Evolutionary conservation across 2,329 filamentous ascomycete genomes (phyloP).

Genomic region (Rugonectria rugulosa): DNA sequence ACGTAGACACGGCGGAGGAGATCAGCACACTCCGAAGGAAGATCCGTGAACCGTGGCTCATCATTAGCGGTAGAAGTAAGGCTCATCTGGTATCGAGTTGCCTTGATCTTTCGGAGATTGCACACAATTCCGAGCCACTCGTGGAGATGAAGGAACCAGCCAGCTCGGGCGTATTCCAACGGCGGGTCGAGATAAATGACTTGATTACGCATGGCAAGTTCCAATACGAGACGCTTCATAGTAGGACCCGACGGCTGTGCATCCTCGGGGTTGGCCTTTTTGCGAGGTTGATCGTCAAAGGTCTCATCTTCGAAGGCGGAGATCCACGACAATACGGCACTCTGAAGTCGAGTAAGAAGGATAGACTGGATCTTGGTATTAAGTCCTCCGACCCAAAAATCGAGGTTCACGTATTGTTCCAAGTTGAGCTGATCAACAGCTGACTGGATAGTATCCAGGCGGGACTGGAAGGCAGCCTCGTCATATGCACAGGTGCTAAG

Average conservation of each 20-base stretch:
- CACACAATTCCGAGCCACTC: constrained; percentile 93
- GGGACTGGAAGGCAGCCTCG: constrained; percentile 77
- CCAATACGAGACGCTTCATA: constrained; percentile 80
- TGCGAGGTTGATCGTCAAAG: constrained; percentile 60
- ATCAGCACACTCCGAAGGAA: constrained; percentile 83
- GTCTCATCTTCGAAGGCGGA: constrained; percentile 76
- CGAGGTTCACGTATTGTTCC: constrained; percentile 93
- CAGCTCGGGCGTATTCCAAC: constrained; percentile 87
- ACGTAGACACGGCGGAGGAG: constrained; percentile 82
- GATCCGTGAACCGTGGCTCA: constrained; percentile 79
- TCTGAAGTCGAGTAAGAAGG: constrained; percentile 81
- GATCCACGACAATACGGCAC: constrained; percentile 88
- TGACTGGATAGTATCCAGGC: constrained; percentile 85
- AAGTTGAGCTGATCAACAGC: constrained; percentile 96
- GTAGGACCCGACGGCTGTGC: constrained; percentile 63
- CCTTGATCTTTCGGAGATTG: constrained; percentile 92
- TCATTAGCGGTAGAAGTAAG: constrained; percentile 71
- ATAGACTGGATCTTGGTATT: constrained; percentile 86
- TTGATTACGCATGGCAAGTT: constrained; percentile 97
- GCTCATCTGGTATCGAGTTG: constrained; percentile 92
- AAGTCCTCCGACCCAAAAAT: constrained; percentile 86
- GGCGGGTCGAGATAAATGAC: constrained; percentile 96
- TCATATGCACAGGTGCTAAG: constrained; percentile 87
- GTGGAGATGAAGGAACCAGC: constrained; percentile 92
- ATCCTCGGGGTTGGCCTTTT: constrained; percentile 55